Percentiles rank a stretch among this genome's conserved stretches.
These are phyloP conservation scores for Alternaria brassicicola DNA, from an alignment of 2,329 filamentous ascomycete genomes.

Conservation along the genomic window DNA sequence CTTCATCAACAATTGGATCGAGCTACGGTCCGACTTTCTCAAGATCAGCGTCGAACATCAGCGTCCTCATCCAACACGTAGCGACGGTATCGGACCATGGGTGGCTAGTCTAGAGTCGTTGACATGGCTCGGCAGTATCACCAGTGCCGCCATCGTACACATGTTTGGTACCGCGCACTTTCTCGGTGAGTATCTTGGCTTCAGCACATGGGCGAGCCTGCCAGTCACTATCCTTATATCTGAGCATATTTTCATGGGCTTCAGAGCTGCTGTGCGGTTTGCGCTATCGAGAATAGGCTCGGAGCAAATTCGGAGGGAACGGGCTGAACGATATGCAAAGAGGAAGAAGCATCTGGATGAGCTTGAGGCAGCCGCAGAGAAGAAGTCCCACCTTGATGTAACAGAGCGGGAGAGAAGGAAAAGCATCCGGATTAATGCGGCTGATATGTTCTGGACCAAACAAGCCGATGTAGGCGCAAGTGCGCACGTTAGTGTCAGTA, in stretches of 20 bases:
- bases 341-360: slow-evolving; percentile 40
- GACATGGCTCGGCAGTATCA: slow-evolving; percentile 44
- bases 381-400: slow-evolving; percentile 25
- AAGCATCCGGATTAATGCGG: slow-evolving; percentile 38
- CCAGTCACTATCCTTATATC: slow-evolving; percentile 41
- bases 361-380: slow-evolving; percentile 27
- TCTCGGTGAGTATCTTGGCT: slow-evolving; percentile 19
- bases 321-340: slow-evolving; percentile 33
- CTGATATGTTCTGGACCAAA: slow-evolving; percentile 41
- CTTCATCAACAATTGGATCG: slow-evolving; percentile 47
- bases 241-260: slow-evolving; percentile 43
- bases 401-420: slow-evolving; percentile 39
- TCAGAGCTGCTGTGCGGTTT: slow-evolving; percentile 36
- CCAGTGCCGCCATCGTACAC: slow-evolving; percentile 43
- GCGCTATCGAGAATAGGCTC: slow-evolving; percentile 36
- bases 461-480: slow-evolving; percentile 39
- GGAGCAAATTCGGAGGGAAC: slow-evolving; percentile 37
- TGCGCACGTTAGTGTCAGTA: slow-evolving; percentile 24
- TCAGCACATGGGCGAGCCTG: slow-evolving; percentile 36
- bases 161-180: slow-evolving; percentile 34
- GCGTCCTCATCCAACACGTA: slow-evolving; percentile 34
- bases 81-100: slow-evolving; percentile 45
- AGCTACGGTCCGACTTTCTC: slow-evolving; percentile 43
- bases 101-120: slow-evolving; percentile 39
- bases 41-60: slow-evolving; percentile 45